A percentile compares a stretch with the other conserved stretches of the same genome.
These are phyloP conservation scores for Macrocybe gigantea DNA, from an alignment of 768 basidiomycete genomes.

Conservation along the genomic window DNA sequence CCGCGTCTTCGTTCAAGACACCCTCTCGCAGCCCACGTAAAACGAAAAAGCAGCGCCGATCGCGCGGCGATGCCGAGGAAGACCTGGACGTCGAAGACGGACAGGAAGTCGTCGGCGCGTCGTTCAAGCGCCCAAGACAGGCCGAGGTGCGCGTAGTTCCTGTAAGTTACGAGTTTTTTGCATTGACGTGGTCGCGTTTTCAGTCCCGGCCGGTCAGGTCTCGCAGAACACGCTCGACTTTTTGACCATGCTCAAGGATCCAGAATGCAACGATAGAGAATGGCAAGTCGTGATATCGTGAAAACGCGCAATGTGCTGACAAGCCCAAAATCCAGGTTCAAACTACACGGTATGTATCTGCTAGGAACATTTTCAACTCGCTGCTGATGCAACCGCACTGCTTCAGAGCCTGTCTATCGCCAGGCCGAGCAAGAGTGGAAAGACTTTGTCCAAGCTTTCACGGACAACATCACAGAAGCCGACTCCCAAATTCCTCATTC, in stretches of 20 bases:
- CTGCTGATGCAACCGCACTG: not conserved
- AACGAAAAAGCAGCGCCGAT: conserved; percentile 20
- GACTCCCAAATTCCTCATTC: conserved; percentile 83
- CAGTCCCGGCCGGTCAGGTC: conserved; percentile 81
- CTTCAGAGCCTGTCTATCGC: conserved; percentile 69
- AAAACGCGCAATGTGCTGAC: not conserved
- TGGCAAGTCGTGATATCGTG: conserved; percentile 40
- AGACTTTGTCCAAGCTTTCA: conserved; percentile 71
- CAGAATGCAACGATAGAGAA: conserved; percentile 77
- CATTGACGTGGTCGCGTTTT: too few species aligned
- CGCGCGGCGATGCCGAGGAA: conserved; percentile 30
- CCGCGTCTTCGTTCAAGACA: not conserved
- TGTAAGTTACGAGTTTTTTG: not conserved
- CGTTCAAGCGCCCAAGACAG: conserved; percentile 76
- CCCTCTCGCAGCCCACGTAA: not conserved
- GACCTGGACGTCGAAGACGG: conserved; percentile 53
- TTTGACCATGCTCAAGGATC: conserved; percentile 59
- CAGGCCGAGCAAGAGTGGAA: conserved; percentile 88
- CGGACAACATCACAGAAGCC: conserved; percentile 57
- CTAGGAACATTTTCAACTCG: not conserved
- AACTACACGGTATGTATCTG: conserved; percentile 54
- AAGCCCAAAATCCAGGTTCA: conserved; percentile 54
- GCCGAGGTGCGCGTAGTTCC: conserved; percentile 49
- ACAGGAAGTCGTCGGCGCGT: conserved; percentile 70
- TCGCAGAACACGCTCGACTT: conserved; percentile 86